Evolutionary conservation across 2,329 filamentous ascomycete genomes (phyloP), one percentile per base, ranked within the genome.

Genomic region (Monosporascus ibericus): DNA sequence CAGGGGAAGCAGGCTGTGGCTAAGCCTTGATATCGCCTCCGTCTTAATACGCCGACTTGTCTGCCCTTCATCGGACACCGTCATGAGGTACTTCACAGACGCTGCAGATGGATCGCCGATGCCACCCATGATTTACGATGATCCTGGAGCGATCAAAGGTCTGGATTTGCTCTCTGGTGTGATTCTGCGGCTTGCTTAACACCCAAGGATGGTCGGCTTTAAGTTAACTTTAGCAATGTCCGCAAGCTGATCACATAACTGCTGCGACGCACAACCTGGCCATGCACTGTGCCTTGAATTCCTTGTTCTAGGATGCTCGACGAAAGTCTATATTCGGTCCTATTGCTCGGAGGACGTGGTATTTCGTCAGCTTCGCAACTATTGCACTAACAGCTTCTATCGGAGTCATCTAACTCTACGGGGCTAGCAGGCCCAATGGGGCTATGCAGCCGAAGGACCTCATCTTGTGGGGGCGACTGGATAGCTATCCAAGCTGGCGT

Each of bases 1-100:
- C 87, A 15, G 81, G 80, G 60, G 76, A 79, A 30, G 77, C 82
- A 38, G 89, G 88, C 51, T 88, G 85, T 58, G 86, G 91, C 70
- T 89, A 87, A 61, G 87, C 86, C 6, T 77, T 94, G 52, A 80
- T 92, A 3, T 77, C 92, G 27, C 87, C 88, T 11, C 88, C 88
- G 4, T 83, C 82, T 48, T 92, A 92, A 73, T 92, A 91, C 72
- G 81, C 84, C 52, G 66, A 79, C 3, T 74, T 89, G 22, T 85
- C 90, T 65, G 81, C 77, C 77, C 80, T 11, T 76, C 80, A 7
- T 79, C 79, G 2, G 71, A 85, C 48, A 82, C 84, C 17, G 74
- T 90, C 50, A 67, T 82, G 47, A 75, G 80, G 25, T 90, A 84
- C 70, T 92, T 90, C 75, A 74, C 71, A 37, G 75, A 80, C 37